Conservation (phyloP, 768 basidiomycete genomes). For the Suillus brevipes region DNA sequence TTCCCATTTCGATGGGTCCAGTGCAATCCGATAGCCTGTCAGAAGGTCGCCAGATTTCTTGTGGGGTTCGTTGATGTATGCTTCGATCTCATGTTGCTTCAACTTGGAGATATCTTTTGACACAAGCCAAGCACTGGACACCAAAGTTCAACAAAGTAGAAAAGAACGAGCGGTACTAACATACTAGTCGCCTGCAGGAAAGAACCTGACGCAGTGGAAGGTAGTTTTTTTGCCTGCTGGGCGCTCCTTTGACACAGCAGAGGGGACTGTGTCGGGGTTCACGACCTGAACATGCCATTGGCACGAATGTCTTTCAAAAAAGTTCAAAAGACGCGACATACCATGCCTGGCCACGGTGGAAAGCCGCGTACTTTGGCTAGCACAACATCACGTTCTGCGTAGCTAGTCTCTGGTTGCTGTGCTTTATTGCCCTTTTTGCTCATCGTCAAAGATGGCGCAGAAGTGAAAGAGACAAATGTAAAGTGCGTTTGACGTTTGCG, state of each 20-base stretch:
- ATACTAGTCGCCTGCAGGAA: conserved; percentile 92
- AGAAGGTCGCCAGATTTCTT: conserved; percentile 79
- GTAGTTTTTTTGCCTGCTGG: conserved; percentile 70
- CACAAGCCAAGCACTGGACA: conserved; percentile 76
- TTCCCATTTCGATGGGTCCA: conserved; percentile 72
- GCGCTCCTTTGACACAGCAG: conserved; percentile 63
- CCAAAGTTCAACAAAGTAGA: conserved; percentile 15
- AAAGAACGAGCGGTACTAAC: conserved; percentile 36
- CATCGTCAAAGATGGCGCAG: conserved; percentile 30
- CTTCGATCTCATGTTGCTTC: conserved; percentile 76
- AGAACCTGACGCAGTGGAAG: conserved; percentile 82
- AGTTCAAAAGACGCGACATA: conserved; percentile 45
- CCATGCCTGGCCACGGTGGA: conserved; percentile 95
- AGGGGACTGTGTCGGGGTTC: conserved; percentile 66
- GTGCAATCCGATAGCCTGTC: conserved; percentile 72
- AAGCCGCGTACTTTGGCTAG: conserved; percentile 92
- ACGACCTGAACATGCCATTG: conserved; percentile 58
- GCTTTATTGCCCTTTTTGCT: conserved; percentile 54
- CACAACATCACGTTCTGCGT: conserved; percentile 79
- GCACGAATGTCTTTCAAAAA: conserved; percentile 14
- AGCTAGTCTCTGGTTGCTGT: conserved; percentile 45
- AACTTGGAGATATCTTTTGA: conserved; percentile 82
- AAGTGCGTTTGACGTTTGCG: conserved; percentile 22
- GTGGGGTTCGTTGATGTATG: conserved; percentile 74
- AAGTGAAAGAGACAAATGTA: conserved; percentile 19